Evolutionary conservation across 345 rosid genomes (phyloP).

Genomic region (Eutrema heterophyllum): DNA sequence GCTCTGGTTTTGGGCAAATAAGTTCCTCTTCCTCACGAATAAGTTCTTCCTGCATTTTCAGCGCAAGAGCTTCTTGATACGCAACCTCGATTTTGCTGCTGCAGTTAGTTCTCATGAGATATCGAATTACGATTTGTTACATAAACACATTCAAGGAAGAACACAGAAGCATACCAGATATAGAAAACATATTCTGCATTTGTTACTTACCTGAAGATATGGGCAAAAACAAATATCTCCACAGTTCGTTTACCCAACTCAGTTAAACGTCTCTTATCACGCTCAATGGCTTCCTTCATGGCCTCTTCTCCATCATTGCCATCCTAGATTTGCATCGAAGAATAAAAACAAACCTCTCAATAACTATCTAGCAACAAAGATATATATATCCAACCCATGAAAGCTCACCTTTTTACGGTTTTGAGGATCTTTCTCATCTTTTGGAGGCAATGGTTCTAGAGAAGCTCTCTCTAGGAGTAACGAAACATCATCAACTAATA

Average conservation of each 20-base stretch:
- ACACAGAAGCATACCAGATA: background rate
- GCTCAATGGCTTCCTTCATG: slow-evolving; percentile 76
- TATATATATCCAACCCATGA: background rate
- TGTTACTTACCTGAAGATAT: slow-evolving; percentile 70
- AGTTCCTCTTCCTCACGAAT: no score
- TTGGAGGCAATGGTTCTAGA: slow-evolving; percentile 82
- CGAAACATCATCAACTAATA: slow-evolving; percentile 88
- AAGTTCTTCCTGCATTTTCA: no score
- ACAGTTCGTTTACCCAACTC: slow-evolving; percentile 94
- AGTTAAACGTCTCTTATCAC: slow-evolving; percentile 86
- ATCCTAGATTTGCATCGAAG: slow-evolving; percentile 45
- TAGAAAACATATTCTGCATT: slow-evolving; percentile 5
- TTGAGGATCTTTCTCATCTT: slow-evolving; percentile 90
- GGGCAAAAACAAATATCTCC: slow-evolving; percentile 90
- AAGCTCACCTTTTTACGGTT: slow-evolving; percentile 79
- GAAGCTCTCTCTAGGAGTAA: slow-evolving; percentile 79
- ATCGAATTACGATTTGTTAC: background rate
- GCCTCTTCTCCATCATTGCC: slow-evolving; percentile 81
- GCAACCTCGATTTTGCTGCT: slow-evolving; percentile 91
- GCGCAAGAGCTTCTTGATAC: no score
- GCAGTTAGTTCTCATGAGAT: slow-evolving; percentile 20
- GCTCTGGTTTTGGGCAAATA: no score
- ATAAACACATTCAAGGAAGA: background rate
- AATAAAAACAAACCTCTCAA: background rate
- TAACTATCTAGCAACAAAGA: background rate